phyloP scores from a whole-genome alignment of 2,329 filamentous ascomycete species.

The Penicillium sp. region DNA sequence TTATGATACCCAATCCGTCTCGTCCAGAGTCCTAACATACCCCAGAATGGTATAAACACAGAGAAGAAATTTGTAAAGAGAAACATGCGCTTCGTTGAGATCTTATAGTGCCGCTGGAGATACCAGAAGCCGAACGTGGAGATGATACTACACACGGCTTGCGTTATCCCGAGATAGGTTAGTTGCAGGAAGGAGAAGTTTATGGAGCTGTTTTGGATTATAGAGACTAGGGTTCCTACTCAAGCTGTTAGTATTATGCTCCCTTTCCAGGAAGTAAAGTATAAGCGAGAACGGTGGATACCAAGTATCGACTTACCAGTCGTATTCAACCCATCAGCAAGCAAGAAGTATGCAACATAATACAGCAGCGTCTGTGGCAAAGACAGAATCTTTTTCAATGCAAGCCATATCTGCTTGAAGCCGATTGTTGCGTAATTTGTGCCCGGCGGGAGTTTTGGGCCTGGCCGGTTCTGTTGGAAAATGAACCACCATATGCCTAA shows the following conservation, averaged over 20 bases:
- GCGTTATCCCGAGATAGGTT: conserved; percentile 48
- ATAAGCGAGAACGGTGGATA: background rate
- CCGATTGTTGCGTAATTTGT: conserved; percentile 48
- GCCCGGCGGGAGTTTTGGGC: conserved; percentile 45
- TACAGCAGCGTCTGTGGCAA: conserved; percentile 50
- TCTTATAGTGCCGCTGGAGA: conserved; percentile 47
- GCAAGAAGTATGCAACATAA: conserved; percentile 48
- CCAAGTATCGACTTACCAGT: conserved; percentile 33
- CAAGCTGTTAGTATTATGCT: background rate
- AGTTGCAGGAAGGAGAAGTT: conserved; percentile 49
- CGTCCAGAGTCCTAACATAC: conserved; percentile 49
- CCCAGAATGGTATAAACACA: conserved; percentile 49
- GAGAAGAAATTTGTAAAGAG: conserved; percentile 48
- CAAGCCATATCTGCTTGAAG: conserved; percentile 48
- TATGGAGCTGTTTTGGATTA: conserved; percentile 48
- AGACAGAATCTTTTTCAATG: conserved; percentile 42
- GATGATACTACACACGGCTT: conserved; percentile 43
- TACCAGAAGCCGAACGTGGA: conserved; percentile 52
- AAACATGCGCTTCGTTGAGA: conserved; percentile 50
- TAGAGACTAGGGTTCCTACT: conserved; percentile 42
- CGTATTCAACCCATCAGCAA: conserved; percentile 50
- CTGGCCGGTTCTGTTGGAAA: conserved; percentile 48
- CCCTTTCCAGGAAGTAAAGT: background rate
- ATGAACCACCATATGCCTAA: conserved; percentile 51
- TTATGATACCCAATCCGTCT: conserved; percentile 47